Evolutionary conservation across 192 early-diverging fungal genomes (phyloP).

Genomic region (Mortierella alpina): DNA sequence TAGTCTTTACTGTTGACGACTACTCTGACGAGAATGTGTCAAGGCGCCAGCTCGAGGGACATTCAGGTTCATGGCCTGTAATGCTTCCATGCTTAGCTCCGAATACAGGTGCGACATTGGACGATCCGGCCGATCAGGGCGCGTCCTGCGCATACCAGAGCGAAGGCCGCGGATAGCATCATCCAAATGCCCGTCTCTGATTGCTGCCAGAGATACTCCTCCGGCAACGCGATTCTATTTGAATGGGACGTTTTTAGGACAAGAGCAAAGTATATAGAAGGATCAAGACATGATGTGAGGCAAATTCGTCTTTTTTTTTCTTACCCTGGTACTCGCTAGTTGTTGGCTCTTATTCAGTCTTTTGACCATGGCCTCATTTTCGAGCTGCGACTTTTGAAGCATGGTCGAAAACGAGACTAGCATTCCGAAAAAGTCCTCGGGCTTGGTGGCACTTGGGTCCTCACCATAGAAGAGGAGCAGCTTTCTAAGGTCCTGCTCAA

Average conservation of each 20-base stretch:
- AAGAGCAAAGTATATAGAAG: neutral
- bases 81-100: conserved; percentile 44
- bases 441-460: conserved; percentile 58
- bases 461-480: conserved; percentile 66
- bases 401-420: conserved; percentile 59
- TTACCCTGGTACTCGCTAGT: conserved; percentile 4
- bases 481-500: conserved; percentile 59
- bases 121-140: conserved; percentile 21
- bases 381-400: conserved; percentile 54
- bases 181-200: conserved; percentile 52
- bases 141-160: conserved; percentile 37
- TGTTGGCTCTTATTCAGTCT: conserved; percentile 36
- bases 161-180: conserved; percentile 52
- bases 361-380: conserved; percentile 53
- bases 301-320: conserved; percentile 8
- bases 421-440: conserved; percentile 68
- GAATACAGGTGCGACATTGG: conserved; percentile 55
- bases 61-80: conserved; percentile 30
- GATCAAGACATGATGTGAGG: neutral
- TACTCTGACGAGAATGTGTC: conserved; percentile 39
- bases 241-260: neutral
- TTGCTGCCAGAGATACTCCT: conserved; percentile 29
- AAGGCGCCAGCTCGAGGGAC: conserved; percentile 34
- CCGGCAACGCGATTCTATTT: conserved; percentile 19
- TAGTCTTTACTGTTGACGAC: conserved; percentile 30